Evolutionary conservation across 2,329 filamentous ascomycete genomes (phyloP).

Genomic region (Botrytis hyacinthi): DNA sequence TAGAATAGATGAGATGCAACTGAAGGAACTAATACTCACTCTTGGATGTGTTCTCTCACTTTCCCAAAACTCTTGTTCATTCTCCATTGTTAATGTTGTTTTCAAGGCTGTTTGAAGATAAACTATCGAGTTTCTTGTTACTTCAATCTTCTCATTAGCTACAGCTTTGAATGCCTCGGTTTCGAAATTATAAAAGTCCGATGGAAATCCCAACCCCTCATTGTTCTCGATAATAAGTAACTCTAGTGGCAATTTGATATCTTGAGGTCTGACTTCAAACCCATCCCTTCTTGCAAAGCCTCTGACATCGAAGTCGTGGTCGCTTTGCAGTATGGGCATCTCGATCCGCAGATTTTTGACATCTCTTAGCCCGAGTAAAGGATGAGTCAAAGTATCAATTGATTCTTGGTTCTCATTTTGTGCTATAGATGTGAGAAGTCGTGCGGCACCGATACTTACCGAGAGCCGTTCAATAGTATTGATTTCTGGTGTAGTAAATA

Average conservation of each 20-base stretch:
- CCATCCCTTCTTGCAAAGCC: slow-evolving; percentile 32
- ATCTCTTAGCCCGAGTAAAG: slow-evolving; percentile 19
- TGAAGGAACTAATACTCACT: slow-evolving; percentile 23
- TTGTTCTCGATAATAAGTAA: slow-evolving; percentile 31
- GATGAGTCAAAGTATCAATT: slow-evolving; percentile 21
- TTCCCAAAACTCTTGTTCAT: slow-evolving; percentile 30
- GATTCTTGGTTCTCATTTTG: slow-evolving; percentile 21
- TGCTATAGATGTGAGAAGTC: slow-evolving; percentile 29
- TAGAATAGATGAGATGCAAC: neutral
- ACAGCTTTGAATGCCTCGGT: slow-evolving; percentile 12
- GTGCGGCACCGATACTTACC: slow-evolving; percentile 29
- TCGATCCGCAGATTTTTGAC: slow-evolving; percentile 29
- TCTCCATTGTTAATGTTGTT: slow-evolving; percentile 28
- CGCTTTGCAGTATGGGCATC: slow-evolving; percentile 33
- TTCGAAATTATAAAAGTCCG: slow-evolving; percentile 26
- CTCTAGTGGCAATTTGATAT: slow-evolving; percentile 37
- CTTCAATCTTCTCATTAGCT: slow-evolving; percentile 33
- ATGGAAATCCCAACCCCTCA: slow-evolving; percentile 32
- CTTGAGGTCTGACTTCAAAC: slow-evolving; percentile 32
- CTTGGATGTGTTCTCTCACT: slow-evolving; percentile 29
- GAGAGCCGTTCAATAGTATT: slow-evolving; percentile 32
- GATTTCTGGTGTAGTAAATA: slow-evolving; percentile 25
- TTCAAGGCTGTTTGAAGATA: slow-evolving; percentile 29
- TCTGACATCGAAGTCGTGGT: slow-evolving; percentile 34
- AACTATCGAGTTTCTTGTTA: slow-evolving; percentile 32